Evolutionary conservation across 352 stramenopile species (phyloP).

Genomic region (Phytophthora cactorum): DNA sequence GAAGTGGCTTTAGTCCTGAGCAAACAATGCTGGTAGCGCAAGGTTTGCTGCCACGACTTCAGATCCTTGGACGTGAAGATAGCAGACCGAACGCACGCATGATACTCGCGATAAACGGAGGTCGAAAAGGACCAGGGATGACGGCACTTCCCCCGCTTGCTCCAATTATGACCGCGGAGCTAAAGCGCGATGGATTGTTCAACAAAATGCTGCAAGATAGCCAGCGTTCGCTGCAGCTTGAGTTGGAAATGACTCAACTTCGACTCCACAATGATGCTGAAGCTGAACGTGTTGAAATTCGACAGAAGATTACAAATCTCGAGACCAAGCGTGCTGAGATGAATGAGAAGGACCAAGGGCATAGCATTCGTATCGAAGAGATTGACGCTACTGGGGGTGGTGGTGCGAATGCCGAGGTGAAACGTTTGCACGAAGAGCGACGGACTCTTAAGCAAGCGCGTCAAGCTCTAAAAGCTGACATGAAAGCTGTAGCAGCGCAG

Average conservation of each 20-base stretch:
- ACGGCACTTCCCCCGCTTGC: constrained; percentile 27
- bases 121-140: constrained; percentile 26
- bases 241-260: constrained; percentile 32
- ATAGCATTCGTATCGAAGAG: constrained; percentile 60
- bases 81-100: constrained; percentile 28
- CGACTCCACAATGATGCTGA: constrained; percentile 21
- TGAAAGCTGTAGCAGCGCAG: constrained; percentile 37
- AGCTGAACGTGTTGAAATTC: constrained; percentile 15
- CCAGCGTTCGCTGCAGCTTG: constrained; percentile 32
- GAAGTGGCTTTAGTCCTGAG: constrained; percentile 49
- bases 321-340: constrained; percentile 35
- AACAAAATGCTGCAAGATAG: constrained; percentile 50
- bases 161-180: constrained; percentile 24
- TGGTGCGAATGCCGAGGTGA: constrained; percentile 12
- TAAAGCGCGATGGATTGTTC: constrained; percentile 27
- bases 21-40: constrained; percentile 53
- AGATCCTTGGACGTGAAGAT: constrained; percentile 33
- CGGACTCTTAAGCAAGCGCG: constrained; percentile 49
- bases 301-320: constrained; percentile 19
- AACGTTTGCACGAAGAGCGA: constrained; percentile 45
- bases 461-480: constrained; percentile 53
- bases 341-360: constrained; percentile 32
- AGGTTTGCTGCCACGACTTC: constrained; percentile 43
- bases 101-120: constrained; percentile 42
- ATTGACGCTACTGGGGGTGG: constrained; percentile 59